Conservation (phyloP, 345 rosid genomes). For the Heritiera fomes region DNA sequence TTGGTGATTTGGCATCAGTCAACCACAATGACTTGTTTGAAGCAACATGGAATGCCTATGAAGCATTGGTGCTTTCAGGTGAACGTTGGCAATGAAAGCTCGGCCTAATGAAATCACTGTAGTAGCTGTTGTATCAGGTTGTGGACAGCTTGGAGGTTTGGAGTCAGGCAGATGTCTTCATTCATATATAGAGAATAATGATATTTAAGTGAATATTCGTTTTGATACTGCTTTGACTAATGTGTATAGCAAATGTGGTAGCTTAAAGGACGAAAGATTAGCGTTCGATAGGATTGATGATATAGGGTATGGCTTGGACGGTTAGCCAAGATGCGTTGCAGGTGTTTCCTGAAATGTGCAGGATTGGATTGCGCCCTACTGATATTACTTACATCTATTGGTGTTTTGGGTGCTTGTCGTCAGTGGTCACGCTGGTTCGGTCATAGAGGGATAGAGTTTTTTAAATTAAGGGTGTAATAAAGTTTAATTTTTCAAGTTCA, state of each 20-base stretch:
- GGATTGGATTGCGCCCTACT: slow-evolving; percentile 51
- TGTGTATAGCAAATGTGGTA: slow-evolving; percentile 84
- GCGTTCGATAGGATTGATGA: slow-evolving; percentile 55
- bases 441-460: slow-evolving; percentile 53
- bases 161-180: slow-evolving; percentile 80
- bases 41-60: slow-evolving; percentile 44
- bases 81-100: slow-evolving; percentile 42
- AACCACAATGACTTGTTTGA: too few relatives aligned
- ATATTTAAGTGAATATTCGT: slow-evolving; percentile 38
- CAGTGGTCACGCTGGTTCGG: slow-evolving; percentile 59
- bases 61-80: slow-evolving; percentile 49
- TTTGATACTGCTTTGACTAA: slow-evolving; percentile 62
- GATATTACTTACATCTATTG: slow-evolving; percentile 54
- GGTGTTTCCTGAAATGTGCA: slow-evolving; percentile 49
- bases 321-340: slow-evolving; percentile 51
- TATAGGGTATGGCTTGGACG: slow-evolving; percentile 65
- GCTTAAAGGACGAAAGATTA: slow-evolving; percentile 51
- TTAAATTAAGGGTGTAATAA: slow-evolving; percentile 25
- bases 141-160: slow-evolving; percentile 73
- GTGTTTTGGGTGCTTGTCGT: slow-evolving; percentile 49
- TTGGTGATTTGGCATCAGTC: neutral
- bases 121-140: slow-evolving; percentile 58
- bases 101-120: slow-evolving; percentile 62
- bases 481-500: too few relatives aligned
- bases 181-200: slow-evolving; percentile 38